Base-by-base conservation (phyloP, 441 rosid species). In the Jatropha multifida region DNA sequence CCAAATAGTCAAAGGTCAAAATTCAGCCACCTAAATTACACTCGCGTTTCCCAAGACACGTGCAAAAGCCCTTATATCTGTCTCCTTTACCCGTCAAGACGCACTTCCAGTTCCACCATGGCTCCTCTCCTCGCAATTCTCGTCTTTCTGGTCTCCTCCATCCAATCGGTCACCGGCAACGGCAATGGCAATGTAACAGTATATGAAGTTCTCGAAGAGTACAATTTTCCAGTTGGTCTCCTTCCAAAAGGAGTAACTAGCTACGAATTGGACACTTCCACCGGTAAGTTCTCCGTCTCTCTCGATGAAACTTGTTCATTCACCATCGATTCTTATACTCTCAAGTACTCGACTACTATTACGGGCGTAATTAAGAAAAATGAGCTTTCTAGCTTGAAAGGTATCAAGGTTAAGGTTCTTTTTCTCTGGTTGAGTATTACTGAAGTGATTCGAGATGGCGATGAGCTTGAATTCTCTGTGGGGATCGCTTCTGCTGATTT, bases 401-500 rank as follows among this genome's bases (percentile, higher is more conserved):
- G 92, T 5, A 83, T 92, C 68, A 69, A 82, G 55, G 95, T 92
- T 4, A 88, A 90, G 77, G 80, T 87, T 40, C 63, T 87, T 12
- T 60, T 85, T 48, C 40, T 87, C 0, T 89, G 97, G 97, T 71
- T 89, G 15, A 75, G 81, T 76, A 88, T 90, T 42, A 52, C 11
- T 15, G 77, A 82, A 71, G 94, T 92, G 76, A 82, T 56, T 60
- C 87, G 83, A 1, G 86, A 84, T 5, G 89, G 48, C 0, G 84
- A 87, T 1, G 91, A 84, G 64, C 81, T 90, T 4, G 85, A 83
- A 26, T 81, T 92, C 75, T 86, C 87, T 0, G 86, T 86, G 2
- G 96, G 96, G 74, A 78, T 82, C 55, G 88, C 86, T 32, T 89
- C 96, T 0, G 85, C 90, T 0, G 81, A 86, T 49, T 85, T 87